Percentiles rank a stretch among this genome's conserved stretches.
Conservation (phyloP, 306 rosid species). For the Quercus cerris region DNA sequence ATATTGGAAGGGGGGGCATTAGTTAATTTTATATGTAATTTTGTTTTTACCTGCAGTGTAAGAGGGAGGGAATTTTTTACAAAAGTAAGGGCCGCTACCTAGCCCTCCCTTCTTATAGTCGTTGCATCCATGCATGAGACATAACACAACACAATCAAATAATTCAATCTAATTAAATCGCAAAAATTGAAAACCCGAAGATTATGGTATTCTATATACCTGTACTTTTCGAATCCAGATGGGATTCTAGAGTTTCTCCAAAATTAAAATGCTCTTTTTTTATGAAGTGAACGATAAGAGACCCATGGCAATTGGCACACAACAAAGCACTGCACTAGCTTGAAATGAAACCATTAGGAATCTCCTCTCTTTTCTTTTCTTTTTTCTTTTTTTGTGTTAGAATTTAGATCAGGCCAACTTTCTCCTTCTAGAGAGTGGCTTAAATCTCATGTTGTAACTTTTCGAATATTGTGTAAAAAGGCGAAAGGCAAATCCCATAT, state of each 20-base stretch:
- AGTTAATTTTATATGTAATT: too few species aligned
- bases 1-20: too few species aligned
- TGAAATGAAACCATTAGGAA: neutral
- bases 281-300: neutral
- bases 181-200: too few species aligned
- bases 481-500: neutral
- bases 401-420: neutral
- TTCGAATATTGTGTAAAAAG: neutral
- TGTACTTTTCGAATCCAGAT: neutral
- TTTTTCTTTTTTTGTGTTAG: neutral
- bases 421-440: neutral
- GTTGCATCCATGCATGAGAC: too few species aligned
- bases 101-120: too few species aligned
- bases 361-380: neutral
- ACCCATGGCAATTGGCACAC: neutral
- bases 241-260: neutral
- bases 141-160: too few species aligned
- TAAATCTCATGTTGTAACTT: neutral
- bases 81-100: too few species aligned
- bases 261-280: neutral
- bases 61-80: too few species aligned
- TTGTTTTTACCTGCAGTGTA: too few species aligned
- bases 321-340: neutral
- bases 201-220: neutral
- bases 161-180: too few species aligned